phyloP scores from a whole-genome alignment of 1,284 basidiomycete genomes.

The Trichosporon ovoides region DNA sequence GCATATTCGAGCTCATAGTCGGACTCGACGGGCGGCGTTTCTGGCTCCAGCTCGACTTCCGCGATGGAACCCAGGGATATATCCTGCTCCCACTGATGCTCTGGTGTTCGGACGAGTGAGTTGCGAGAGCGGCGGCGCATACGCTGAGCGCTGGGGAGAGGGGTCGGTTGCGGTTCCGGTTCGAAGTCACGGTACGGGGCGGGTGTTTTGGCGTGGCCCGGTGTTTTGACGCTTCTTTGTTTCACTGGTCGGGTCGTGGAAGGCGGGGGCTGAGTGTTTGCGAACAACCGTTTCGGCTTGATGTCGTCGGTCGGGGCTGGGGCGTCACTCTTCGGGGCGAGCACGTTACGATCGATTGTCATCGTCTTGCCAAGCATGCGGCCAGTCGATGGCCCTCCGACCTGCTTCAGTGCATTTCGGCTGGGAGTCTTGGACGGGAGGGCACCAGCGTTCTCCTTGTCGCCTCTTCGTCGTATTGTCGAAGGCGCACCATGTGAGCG shows the following conservation, averaged over 20 bases:
- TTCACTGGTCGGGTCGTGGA: conserved; percentile 5
- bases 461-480: conserved; percentile 13
- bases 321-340: conserved; percentile 4
- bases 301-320: conserved; percentile 17
- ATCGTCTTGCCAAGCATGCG: conserved; percentile 18
- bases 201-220: conserved; percentile 12
- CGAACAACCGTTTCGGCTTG: conserved; percentile 21
- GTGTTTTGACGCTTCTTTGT: conserved; percentile 11
- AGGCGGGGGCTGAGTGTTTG: conserved; percentile 8
- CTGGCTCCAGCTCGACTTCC: conserved; percentile 22
- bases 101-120: conserved; percentile 3
- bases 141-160: conserved; percentile 38
- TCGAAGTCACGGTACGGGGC: conserved; percentile 8
- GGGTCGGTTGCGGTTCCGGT: conserved; percentile 26
- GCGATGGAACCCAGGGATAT: conserved; percentile 33
- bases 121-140: conserved; percentile 23
- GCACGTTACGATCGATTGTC: conserved; percentile 19
- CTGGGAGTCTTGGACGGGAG: conserved; percentile 20
- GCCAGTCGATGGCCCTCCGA: conserved; percentile 9
- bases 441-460: conserved; percentile 21
- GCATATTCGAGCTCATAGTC: conserved; percentile 21
- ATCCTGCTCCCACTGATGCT: conserved; percentile 37
- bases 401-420: conserved; percentile 14
- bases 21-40: not conserved
- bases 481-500: conserved; percentile 13